Conservation (phyloP, 2,329 filamentous ascomycete genomes). For the Neofusicoccum laricinum region DNA sequence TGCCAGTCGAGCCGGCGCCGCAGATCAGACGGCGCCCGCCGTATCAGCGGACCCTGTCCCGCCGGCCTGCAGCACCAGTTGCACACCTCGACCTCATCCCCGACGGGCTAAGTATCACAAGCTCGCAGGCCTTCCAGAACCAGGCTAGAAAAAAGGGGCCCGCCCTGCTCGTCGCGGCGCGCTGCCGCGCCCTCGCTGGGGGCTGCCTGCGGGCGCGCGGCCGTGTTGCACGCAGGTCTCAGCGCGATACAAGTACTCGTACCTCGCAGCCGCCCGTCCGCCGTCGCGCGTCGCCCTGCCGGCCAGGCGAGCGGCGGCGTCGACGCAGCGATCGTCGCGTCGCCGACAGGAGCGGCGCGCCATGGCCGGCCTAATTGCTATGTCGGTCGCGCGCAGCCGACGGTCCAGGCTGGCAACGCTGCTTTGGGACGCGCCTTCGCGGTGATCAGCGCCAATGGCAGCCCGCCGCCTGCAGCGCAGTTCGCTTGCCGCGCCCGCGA, state of each 20-base stretch:
- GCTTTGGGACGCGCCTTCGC: not conserved
- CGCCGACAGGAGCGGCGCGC: not conserved
- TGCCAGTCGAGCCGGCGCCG: constrained; percentile 12
- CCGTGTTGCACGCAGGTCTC: constrained; percentile 19
- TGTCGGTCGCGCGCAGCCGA: not conserved
- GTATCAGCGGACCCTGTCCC: constrained; percentile 15
- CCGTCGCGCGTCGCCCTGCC: not conserved
- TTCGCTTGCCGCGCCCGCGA: not conserved
- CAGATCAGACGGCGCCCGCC: constrained; percentile 14
- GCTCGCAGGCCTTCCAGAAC: constrained; percentile 39
- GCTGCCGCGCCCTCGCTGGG: constrained; percentile 18
- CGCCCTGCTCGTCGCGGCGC: constrained; percentile 22
- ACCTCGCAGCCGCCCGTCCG: not conserved
- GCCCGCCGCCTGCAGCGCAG: not conserved
- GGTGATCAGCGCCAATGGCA: constrained; percentile 13
- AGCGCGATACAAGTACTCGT: constrained; percentile 18
- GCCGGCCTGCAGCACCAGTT: constrained; percentile 20
- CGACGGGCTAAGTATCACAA: constrained; percentile 20
- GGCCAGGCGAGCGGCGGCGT: not conserved
- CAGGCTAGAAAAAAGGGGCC: constrained; percentile 31
- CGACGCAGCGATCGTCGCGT: constrained; percentile 8
- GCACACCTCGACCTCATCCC: constrained; percentile 27
- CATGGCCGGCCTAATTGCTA: not conserved
- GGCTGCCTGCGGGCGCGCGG: constrained; percentile 18
- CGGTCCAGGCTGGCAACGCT: not conserved